Base-by-base conservation (phyloP, 495 filamentous ascomycete genomes). In the Glarea lozoyensis region DNA sequence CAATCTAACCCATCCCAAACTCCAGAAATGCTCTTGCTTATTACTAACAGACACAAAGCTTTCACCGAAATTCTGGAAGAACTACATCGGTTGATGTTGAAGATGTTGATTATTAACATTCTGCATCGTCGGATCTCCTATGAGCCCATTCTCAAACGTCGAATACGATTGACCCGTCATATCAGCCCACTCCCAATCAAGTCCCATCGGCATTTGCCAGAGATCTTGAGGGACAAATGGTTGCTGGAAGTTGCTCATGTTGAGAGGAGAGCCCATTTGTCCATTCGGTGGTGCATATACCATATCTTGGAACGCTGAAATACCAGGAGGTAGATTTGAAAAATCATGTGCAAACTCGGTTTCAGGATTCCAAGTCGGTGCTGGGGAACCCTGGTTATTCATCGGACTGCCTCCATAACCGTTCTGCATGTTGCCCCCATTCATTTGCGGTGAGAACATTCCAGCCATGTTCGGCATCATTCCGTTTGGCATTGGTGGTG, bases 141-240 rank as follows among this genome's bases (percentile, higher is more conserved):
- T 36, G 25, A 53, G 35, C 7, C 72, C 70, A 50, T 75, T 74
- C 49, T 72, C 74, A 18, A 74, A 68, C 37, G 65, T 66, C 3
- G 69, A 66, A 53, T 73, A 73, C 3, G 62, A 58, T 2, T 66
- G 68, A 6, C 68, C 68, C 34, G 78, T 83, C 75, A 92, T 82
- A 57, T 95, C 88, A 0, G 87, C 88, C 92, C 93, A 97, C 56
- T 97, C 87, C 93, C 93, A 98, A 57, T 97, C 93, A 16, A 97
- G 74, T 11, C 86, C 92, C 81, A 94, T 93, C 2, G 84, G 84
- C 82, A 88, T 88, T 60, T 88, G 83, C 84, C 89, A 98, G 39
- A 98, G 64, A 68, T 97, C 93, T 53, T 90, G 88, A n/a, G 92
- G 92, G 33, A 97, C 82, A 54, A 94, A 87, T 1, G 89, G 88